Conservation (phyloP, 306 rosid genomes). For the Rosa lucieae region DNA sequence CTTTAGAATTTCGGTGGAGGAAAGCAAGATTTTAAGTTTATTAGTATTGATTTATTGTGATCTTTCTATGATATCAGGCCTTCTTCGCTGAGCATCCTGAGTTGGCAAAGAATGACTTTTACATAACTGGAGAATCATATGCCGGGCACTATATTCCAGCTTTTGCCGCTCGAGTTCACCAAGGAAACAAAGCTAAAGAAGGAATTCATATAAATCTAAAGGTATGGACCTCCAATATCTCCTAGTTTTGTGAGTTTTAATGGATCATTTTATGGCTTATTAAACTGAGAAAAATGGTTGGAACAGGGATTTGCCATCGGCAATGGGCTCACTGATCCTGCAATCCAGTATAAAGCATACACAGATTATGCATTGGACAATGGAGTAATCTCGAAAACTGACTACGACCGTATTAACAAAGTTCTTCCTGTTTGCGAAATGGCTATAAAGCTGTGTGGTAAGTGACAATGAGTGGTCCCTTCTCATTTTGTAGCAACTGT, state of each 20-base stretch:
- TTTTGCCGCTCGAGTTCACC: conserved; percentile 87
- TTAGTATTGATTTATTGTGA: conserved; percentile 21
- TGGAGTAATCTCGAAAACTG: conserved; percentile 67
- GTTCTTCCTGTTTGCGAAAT: conserved; percentile 79
- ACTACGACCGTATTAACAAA: conserved; percentile 60
- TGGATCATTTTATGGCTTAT: conserved; percentile 6
- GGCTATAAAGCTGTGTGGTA: conserved; percentile 89
- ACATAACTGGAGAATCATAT: conserved; percentile 95
- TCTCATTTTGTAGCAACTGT: background rate
- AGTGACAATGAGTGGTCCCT: conserved; percentile 23
- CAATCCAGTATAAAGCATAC: conserved; percentile 85
- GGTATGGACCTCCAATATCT: conserved; percentile 43
- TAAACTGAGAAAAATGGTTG: conserved; percentile 33
- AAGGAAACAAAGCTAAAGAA: conserved; percentile 90
- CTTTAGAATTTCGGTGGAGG: background rate
- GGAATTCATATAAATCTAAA: conserved; percentile 92
- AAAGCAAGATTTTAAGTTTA: background rate
- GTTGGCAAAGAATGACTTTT: conserved; percentile 75
- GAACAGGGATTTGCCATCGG: conserved; percentile 97
- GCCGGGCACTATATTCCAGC: conserved; percentile 99
- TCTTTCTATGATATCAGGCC: conserved; percentile 48
- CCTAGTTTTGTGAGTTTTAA: background rate
- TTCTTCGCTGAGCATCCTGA: conserved; percentile 84
- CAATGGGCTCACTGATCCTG: conserved; percentile 97
- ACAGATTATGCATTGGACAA: conserved; percentile 85